Base-by-base conservation (phyloP, 129 eudicot species). In the Silybum marianum region DNA sequence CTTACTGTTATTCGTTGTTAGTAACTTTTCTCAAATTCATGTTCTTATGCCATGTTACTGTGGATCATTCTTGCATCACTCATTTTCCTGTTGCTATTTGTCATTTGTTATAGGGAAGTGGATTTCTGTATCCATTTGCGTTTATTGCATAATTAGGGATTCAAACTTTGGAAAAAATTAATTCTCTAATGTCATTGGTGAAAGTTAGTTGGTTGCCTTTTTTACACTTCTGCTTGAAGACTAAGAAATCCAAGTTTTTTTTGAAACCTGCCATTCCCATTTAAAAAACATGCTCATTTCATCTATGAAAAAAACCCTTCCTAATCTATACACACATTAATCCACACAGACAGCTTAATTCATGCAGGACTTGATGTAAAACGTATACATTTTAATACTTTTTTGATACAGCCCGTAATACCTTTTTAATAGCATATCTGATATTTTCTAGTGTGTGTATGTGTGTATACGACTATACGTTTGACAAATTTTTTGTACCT, bases 401-500 rank as follows among this genome's bases (percentile, higher is more conserved):
- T n/a, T n/a, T n/a, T n/a, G n/a, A n/a, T n/a, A n/a, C n/a, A n/a
- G n/a, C n/a, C n/a, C n/a, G n/a, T n/a, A n/a, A n/a, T n/a, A n/a
- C n/a, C n/a, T n/a, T 74, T 76, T 30, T n/a, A 42, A 42, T 4
- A 72, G 9, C 21, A 18, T 11, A 40, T 24, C 16, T 71, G 46
- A 42, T 48, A 26, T 23, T 25, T 58, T 28, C 13, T n/a, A 58
- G 77, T 71, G 10, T 54, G 44, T 71, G 34, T 77, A 23, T 16
- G 16, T 51, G 54, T 77, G 38, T 60, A 36, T 71, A 63, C 77
- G 36, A 18, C 26, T 14, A 7, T 80, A 19, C 25, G 21, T 58
- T 14, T 24, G 40, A 66, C 46, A 32, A 44, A n/a, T n/a, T 9
- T 65, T 40, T 71, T 42, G 58, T 62, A 81, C 78, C 75, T 73